Conservation (phyloP, 2,329 filamentous ascomycete species). For the Diplodia scrobiculata region DNA sequence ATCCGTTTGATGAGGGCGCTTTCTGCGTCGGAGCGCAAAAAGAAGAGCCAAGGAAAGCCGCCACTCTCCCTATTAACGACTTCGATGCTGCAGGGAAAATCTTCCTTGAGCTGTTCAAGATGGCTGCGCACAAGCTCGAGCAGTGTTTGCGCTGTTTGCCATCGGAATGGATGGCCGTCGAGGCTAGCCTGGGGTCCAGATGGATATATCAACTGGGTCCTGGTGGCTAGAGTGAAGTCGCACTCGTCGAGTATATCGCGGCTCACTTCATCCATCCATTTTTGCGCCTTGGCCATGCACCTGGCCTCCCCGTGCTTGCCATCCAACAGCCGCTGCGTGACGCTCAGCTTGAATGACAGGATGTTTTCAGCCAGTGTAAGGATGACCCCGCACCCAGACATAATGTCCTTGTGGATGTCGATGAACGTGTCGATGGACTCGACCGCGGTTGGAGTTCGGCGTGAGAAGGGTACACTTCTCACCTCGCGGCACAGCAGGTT, state of each 20-base stretch:
- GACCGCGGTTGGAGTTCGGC: conserved; percentile 48
- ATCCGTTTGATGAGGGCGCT: conserved; percentile 37
- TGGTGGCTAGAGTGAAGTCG: conserved; percentile 47
- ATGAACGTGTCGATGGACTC: conserved; percentile 41
- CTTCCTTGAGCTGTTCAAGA: conserved; percentile 41
- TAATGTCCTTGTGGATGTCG: conserved; percentile 49
- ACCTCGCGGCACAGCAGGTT: conserved; percentile 58
- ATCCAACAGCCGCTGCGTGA: conserved; percentile 59
- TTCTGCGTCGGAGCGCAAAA: conserved; percentile 51
- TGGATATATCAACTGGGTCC: conserved; percentile 51
- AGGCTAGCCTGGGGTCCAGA: conserved; percentile 47
- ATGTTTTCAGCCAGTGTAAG: conserved; percentile 65
- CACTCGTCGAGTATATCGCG: conserved; percentile 68
- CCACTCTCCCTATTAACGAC: conserved; percentile 45
- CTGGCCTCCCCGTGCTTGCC: conserved; percentile 46
- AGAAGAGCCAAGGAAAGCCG: conserved; percentile 59
- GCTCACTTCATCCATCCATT: conserved; percentile 53
- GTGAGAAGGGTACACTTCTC: conserved; percentile 61
- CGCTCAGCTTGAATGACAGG: conserved; percentile 66
- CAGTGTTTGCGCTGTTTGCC: conserved; percentile 44
- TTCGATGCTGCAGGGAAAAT: conserved; percentile 54
- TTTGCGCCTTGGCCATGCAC: conserved; percentile 56
- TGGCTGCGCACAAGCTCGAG: conserved; percentile 39
- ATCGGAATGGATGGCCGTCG: conserved; percentile 47
- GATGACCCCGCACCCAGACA: conserved; percentile 55